A percentile compares a stretch with the other conserved stretches of the same genome.
Conservation (phyloP, 345 rosid species). For the Gossypium longicalyx region DNA sequence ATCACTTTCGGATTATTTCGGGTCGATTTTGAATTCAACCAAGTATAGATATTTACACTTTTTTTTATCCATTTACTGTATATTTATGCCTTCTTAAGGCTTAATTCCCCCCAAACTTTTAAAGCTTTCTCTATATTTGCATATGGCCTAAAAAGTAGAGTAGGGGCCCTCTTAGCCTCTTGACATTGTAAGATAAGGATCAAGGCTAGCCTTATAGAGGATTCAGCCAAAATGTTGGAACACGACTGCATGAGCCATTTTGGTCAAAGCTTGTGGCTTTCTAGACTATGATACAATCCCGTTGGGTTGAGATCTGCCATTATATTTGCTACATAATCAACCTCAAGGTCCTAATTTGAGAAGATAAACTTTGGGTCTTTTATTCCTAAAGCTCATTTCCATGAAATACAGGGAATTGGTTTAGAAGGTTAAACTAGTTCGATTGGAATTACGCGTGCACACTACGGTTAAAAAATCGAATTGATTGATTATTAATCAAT, state of each 20-base stretch:
- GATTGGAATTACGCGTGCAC: not conserved
- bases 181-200: not conserved
- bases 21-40: too few species aligned
- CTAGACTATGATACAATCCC: not conserved
- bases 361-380: not conserved
- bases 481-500: too few species aligned
- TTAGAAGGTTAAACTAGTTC: not conserved
- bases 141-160: too few species aligned
- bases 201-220: not conserved
- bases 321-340: not conserved
- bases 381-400: not conserved
- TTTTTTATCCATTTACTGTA: too few species aligned
- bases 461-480: too few species aligned
- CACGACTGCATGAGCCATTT: not conserved
- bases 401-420: not conserved
- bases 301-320: not conserved
- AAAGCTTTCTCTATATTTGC: too few species aligned
- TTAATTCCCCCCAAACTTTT: too few species aligned
- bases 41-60: too few species aligned
- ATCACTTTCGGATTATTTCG: too few species aligned
- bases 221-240: not conserved
- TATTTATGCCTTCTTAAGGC: too few species aligned
- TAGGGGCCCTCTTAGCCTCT: too few species aligned
- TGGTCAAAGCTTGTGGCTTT: not conserved
- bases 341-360: not conserved